Base-by-base conservation (phyloP, 148 eudicot species). In the Diospyros lotus region DNA sequence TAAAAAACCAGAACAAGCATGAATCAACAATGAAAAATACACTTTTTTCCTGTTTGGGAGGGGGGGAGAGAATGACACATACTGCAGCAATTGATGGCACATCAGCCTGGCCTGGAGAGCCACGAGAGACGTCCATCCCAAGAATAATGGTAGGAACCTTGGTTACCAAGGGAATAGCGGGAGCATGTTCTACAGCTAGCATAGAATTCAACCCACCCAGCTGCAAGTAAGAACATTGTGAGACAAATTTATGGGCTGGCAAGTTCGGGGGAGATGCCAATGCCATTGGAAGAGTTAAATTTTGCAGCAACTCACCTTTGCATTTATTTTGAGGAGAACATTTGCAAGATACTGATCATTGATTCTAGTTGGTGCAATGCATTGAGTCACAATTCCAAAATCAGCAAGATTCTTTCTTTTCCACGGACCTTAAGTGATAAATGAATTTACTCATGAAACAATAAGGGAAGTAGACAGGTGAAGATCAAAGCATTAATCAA, bases 281-380 rank as follows among this genome's bases (percentile, higher is more conserved):
- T 9, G 39, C 3, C 43, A 66, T 40, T 65, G 53, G 50, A n/a
- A 40, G 9, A 55, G 18, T 18, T 44, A 74, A 6, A 70, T 39
- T 17, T 13, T 8, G 4, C 40, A 39, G 42, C 5, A 14, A 43
- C 72, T 73, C 67, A 92, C 98, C 93, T 94, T 94, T 12, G 98
- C 98, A 79, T 94, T 94, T 2, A 94, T 91, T 87, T 94, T 94
- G 14, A 94, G 85, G 9, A 94, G 83, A 44, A 87, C 80, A 81
- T 94, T 94, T 0, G 98, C 90, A 12, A 94, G 80, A 80, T 94
- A 94, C 48, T 94, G 98, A 74, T 94, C 98, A 67, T 91, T 94
- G 69, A 94, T 88, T 74, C 89, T 86, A 2, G 73, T 81, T 48
- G 98, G 97, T 52, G 98, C 87, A 64, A 92, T 85, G 79, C 98